These are phyloP conservation scores for Cicer arietinum DNA, from an alignment of 306 rosid genomes.

Conservation along the genomic window DNA sequence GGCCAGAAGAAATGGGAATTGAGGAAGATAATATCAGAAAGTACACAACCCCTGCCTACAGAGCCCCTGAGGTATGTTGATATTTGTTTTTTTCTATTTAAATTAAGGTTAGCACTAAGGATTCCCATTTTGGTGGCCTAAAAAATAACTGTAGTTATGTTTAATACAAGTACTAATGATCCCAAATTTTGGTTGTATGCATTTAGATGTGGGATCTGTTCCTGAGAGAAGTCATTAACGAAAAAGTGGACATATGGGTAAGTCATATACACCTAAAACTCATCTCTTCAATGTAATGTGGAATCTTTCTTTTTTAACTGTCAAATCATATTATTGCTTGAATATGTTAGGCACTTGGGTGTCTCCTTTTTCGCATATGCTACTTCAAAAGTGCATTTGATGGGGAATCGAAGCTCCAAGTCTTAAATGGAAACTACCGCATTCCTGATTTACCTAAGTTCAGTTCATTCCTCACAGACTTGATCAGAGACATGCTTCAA, in stretches of 20 bases:
- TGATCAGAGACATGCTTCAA: slow-evolving; percentile 95
- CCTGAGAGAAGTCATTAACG: slow-evolving; percentile 83
- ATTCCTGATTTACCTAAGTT: slow-evolving; percentile 87
- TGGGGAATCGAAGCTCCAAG: slow-evolving; percentile 98
- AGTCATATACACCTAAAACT: slow-evolving; percentile 46
- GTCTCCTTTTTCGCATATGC: slow-evolving; percentile 96
- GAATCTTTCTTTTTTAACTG: slow-evolving; percentile 21
- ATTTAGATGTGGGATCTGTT: slow-evolving; percentile 96
- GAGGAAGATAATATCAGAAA: slow-evolving; percentile 99
- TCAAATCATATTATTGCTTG: slow-evolving; percentile 41
- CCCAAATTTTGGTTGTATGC: slow-evolving; percentile 40
- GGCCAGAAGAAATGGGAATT: slow-evolving; percentile 97
- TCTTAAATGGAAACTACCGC: slow-evolving; percentile 96
- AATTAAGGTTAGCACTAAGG: background rate
- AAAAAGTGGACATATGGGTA: slow-evolving; percentile 99
- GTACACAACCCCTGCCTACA: slow-evolving; percentile 96
- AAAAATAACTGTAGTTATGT: background rate
- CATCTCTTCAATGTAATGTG: slow-evolving; percentile 25
- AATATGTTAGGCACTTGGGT: slow-evolving; percentile 88
- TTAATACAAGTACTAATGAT: background rate
- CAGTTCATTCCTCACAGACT: slow-evolving; percentile 66
- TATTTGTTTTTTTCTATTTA: slow-evolving; percentile 32
- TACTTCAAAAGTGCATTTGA: slow-evolving; percentile 97
- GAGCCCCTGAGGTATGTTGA: slow-evolving; percentile 84
- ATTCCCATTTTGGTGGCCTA: background rate